A percentile compares a stretch with the other conserved stretches of the same genome.
Evolutionary conservation across 202 grass and related monocot genomes (phyloP).

Genomic region (Miscanthus sacchariflorus): DNA sequence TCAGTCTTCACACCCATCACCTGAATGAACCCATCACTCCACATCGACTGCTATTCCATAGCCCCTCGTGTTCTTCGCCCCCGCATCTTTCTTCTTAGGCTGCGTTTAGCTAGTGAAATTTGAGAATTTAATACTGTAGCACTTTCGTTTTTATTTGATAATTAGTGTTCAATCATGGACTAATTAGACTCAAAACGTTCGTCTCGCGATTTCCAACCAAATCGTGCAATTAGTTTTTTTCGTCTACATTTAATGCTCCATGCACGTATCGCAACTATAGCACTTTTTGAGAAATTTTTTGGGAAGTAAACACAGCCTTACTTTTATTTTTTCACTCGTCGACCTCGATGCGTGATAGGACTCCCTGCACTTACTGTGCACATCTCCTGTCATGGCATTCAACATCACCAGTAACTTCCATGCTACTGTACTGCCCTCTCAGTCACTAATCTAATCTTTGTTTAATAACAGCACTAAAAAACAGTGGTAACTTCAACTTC

Average conservation of each 20-base stretch:
- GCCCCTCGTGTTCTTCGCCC: conserved; percentile 15
- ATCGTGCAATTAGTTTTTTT: no score
- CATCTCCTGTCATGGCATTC: conserved; percentile 3
- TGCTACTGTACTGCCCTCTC: neutral
- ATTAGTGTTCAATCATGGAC: no score
- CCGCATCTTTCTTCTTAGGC: no score
- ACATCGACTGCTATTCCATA: conserved; percentile 16
- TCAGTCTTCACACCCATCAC: neutral
- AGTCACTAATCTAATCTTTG: neutral
- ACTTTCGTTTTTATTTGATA: no score
- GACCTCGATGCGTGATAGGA: neutral
- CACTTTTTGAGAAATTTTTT: no score
- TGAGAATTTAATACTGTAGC: no score
- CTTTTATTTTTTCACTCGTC: neutral
- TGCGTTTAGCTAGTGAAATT: no score
- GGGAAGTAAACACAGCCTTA: no score
- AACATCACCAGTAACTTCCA: neutral
- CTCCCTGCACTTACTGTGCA: neutral
- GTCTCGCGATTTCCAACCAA: no score
- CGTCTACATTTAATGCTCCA: no score
- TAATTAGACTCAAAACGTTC: no score
- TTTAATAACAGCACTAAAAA: neutral
- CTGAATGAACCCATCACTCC: conserved; percentile 19
- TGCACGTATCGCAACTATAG: no score
- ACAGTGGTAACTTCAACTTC: neutral